Base-by-base conservation (phyloP, 192 early-diverging fungal genomes). In the Jimgerdemannia flammicorona region DNA sequence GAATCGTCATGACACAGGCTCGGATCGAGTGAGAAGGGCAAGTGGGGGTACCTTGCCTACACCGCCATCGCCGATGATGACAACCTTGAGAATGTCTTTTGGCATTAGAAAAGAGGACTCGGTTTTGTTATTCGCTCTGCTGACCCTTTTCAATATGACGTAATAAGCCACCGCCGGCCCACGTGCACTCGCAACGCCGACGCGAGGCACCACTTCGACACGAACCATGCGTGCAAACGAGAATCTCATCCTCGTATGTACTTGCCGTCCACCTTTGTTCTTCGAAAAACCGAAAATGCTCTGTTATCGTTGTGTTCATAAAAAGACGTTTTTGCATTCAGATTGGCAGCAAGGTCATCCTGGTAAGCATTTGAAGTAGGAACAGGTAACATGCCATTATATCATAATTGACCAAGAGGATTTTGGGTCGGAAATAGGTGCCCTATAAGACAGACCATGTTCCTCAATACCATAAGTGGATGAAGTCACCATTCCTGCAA, bases 381-480 rank as follows among this genome's bases (percentile, higher is more conserved):
- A 19, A 39, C 66, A 43, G 3, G 4, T 19, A 20, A 14, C 39
- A 19, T n/a, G 18, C n/a, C 42, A 40, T 68, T 65, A 19, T 64
- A 67, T 44, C 65, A 67, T 39, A 19, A 29, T 72, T 64, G 68
- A 43, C 8, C 65, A 71, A 59, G 67, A 44, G 17, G n/a, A 74
- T 44, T 66, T 43, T 75, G 10, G 44, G 78, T 78, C 74, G 80
- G 76, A 70, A 78, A 81, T 74, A 76, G 3, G 94, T 96, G 11
- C 97, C 97, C 2, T 99, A 99, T 86, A 84, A 86, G 65, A 78
- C 78, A 17, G 90, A 92, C 67, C 97, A 99, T 88, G 96, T 99
- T 2, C 85, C 85, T 10, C 86, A 78, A 71, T 99, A 99, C 79
- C 96, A 99, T 81, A 91, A 92, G 72, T 99, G 97, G 97, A 97